phyloP scores from a whole-genome alignment of 306 rosid genomes.

The Senna siamea region DNA sequence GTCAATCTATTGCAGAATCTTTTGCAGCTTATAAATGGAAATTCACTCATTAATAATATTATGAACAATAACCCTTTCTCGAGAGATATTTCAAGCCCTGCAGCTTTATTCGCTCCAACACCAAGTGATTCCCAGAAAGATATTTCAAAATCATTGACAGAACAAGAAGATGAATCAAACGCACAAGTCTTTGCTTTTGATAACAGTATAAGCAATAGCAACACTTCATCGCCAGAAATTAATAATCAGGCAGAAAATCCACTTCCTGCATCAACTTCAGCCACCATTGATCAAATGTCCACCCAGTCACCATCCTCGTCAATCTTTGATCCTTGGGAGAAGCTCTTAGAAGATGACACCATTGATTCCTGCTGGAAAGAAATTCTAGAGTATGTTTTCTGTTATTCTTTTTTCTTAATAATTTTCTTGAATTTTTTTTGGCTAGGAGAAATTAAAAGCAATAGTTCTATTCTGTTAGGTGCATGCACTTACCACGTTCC shows the following conservation, averaged over 20 bases:
- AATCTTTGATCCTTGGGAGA: conserved; percentile 69
- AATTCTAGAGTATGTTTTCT: too few relatives aligned
- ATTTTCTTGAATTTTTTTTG: too few relatives aligned
- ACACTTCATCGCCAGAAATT: conserved; percentile 23
- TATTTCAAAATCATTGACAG: conserved; percentile 39
- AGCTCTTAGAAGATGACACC: conserved; percentile 62
- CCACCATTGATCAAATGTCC: conserved; percentile 44
- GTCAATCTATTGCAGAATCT: conserved; percentile 59
- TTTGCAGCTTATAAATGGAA: conserved; percentile 39
- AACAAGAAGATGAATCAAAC: conserved; percentile 37
- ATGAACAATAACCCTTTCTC: conserved; percentile 21
- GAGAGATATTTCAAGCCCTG: too few relatives aligned
- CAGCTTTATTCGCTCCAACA: conserved; percentile 36
- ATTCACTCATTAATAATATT: conserved; percentile 22
- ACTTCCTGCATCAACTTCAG: too few relatives aligned
- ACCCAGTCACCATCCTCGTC: conserved; percentile 43
- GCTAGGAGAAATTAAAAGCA: too few relatives aligned
- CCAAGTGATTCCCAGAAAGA: conserved; percentile 30
- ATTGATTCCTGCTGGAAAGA: conserved; percentile 79
- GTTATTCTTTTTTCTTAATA: too few relatives aligned
- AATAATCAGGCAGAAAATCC: conserved; percentile 23
- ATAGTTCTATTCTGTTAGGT: too few relatives aligned
- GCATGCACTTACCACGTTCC: too few relatives aligned
- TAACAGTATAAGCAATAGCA: conserved; percentile 38
- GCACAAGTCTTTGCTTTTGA: conserved; percentile 21